Conservation (phyloP, 345 rosid genomes). For the Angophora floribunda region DNA sequence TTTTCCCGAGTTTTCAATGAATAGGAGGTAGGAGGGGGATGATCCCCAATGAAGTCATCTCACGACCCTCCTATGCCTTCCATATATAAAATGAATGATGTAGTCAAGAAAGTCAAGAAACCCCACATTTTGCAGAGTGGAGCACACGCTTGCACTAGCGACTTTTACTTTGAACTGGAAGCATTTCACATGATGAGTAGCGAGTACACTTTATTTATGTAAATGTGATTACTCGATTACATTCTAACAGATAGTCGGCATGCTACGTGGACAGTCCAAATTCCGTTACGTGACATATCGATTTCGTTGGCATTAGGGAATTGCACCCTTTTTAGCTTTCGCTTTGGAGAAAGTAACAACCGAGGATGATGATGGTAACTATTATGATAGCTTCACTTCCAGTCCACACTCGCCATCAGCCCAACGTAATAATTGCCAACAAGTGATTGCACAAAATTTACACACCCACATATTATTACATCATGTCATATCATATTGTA, state of each 20-base stretch:
- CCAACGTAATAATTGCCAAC: background rate
- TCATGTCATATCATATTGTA: background rate
- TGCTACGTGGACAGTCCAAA: background rate
- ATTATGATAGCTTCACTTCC: background rate
- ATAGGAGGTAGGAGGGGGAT: background rate
- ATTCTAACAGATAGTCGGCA: background rate
- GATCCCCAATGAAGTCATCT: background rate
- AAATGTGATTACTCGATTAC: background rate
- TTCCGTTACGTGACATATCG: background rate
- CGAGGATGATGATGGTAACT: background rate
- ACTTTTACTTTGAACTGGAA: background rate
- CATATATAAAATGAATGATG: background rate
- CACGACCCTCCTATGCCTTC: background rate
- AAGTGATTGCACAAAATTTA: background rate
- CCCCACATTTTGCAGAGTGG: background rate
- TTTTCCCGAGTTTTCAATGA: rapidly evolving
- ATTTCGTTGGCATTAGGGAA: background rate
- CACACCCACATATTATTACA: background rate
- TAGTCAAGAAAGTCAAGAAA: background rate
- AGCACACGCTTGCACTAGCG: background rate
- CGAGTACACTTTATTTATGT: background rate
- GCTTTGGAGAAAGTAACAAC: background rate
- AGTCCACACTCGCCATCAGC: background rate
- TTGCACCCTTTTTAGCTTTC: background rate
- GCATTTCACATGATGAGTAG: background rate